These are phyloP conservation scores for Dactylellina cionopaga DNA, from an alignment of 2,329 filamentous ascomycete genomes.

Conservation along the genomic window DNA sequence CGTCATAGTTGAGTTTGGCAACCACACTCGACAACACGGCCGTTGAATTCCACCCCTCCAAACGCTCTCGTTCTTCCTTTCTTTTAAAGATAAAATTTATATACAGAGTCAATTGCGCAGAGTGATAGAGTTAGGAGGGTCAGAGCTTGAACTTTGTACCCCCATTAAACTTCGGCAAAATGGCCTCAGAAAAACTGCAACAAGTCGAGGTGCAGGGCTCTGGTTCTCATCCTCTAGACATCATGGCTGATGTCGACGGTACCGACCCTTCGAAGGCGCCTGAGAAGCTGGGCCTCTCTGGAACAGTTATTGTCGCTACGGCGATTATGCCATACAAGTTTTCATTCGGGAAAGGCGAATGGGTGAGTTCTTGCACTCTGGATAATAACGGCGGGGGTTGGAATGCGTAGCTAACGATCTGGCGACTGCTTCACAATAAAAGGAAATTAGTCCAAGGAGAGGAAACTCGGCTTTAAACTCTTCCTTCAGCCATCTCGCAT, in stretches of 20 bases:
- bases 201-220: constrained; percentile 35
- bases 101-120: background rate
- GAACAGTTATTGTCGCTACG: constrained; percentile 71
- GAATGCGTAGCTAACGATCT: constrained; percentile 8
- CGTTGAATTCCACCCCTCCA: background rate
- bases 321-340: constrained; percentile 73
- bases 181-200: constrained; percentile 41
- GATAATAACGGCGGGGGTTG: no score
- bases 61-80: background rate
- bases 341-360: constrained; percentile 66
- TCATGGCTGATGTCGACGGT: constrained; percentile 50
- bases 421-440: background rate
- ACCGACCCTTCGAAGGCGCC: constrained; percentile 68
- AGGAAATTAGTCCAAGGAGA: constrained; percentile 80
- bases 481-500: constrained; percentile 86
- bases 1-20: constrained; percentile 34
- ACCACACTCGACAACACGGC: constrained; percentile 13
- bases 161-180: constrained; percentile 10
- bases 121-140: constrained; percentile 1
- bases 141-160: background rate
- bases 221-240: constrained; percentile 32
- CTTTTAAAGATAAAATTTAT: background rate
- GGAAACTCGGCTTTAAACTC: constrained; percentile 94
- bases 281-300: constrained; percentile 69
- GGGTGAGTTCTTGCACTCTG: constrained; percentile 65